These are phyloP conservation scores for Logfia minima DNA, from an alignment of 129 eudicot species.

Conservation along the genomic window DNA sequence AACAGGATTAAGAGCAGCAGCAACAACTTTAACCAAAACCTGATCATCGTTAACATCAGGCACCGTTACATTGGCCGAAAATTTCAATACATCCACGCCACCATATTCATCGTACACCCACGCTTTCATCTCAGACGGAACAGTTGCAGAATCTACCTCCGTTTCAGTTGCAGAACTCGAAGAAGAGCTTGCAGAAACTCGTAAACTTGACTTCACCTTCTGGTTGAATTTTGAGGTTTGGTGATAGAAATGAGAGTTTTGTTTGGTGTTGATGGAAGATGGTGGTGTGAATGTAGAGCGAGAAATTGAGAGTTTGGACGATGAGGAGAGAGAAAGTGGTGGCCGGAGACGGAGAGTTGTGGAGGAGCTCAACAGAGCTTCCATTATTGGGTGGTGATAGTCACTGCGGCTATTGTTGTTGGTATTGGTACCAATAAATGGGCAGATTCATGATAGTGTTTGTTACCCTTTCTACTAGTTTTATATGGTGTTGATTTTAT, in stretches of 20 bases:
- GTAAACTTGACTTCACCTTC: not conserved
- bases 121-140: constrained; percentile 84
- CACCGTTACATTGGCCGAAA: constrained; percentile 50
- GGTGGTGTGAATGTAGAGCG: constrained; percentile 29
- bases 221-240: constrained; percentile 18
- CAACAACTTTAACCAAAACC: constrained; percentile 83
- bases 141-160: constrained; percentile 34
- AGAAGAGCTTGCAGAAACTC: constrained; percentile 52
- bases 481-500: constrained; percentile 29
- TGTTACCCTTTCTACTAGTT: constrained; percentile 15
- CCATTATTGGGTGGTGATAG: constrained; percentile 34
- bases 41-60: constrained; percentile 76
- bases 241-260: not conserved
- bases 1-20: constrained; percentile 94
- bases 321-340: constrained; percentile 29
- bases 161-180: constrained; percentile 53
- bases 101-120: constrained; percentile 88
- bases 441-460: constrained; percentile 26
- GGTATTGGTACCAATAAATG: not conserved
- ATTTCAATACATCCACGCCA: constrained; percentile 78
- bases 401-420: not conserved
- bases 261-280: constrained; percentile 9
- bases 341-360: constrained; percentile 46
- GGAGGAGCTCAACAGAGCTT: constrained; percentile 73
- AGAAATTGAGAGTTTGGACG: constrained; percentile 34